These are phyloP conservation scores for Ciborinia camelliae DNA, from an alignment of 2,329 filamentous ascomycete species.

Conservation along the genomic window DNA sequence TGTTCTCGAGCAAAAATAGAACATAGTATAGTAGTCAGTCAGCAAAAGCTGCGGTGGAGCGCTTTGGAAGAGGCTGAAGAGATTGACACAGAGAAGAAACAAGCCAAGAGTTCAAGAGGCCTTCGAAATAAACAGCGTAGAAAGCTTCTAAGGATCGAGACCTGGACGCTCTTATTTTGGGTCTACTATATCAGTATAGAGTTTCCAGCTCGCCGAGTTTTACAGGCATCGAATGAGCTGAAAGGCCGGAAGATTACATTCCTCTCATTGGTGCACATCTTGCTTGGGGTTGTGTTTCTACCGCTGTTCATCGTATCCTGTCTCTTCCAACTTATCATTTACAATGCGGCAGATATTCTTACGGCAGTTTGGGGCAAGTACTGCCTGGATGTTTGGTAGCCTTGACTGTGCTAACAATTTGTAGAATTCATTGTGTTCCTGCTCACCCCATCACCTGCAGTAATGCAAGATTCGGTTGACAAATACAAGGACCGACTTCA, in stretches of 20 bases:
- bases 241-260: background rate
- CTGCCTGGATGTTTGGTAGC: background rate
- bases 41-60: background rate
- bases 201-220: background rate
- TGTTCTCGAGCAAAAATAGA: background rate
- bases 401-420: background rate
- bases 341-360: background rate
- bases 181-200: background rate
- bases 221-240: background rate
- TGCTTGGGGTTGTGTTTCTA: background rate
- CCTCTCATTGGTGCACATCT: background rate
- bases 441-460: background rate
- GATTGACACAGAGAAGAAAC: background rate
- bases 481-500: background rate
- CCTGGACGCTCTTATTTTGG: background rate
- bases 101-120: background rate
- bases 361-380: background rate
- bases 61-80: background rate
- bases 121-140: fast-evolving
- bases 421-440: background rate
- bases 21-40: background rate
- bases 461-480: background rate
- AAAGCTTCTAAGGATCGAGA: background rate
- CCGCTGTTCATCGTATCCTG: background rate
- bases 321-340: background rate